A percentile compares a stretch with the other conserved stretches of the same genome.
Conservation (phyloP, 2,329 filamentous ascomycete species). For the Phyllosticta capitalensis region DNA sequence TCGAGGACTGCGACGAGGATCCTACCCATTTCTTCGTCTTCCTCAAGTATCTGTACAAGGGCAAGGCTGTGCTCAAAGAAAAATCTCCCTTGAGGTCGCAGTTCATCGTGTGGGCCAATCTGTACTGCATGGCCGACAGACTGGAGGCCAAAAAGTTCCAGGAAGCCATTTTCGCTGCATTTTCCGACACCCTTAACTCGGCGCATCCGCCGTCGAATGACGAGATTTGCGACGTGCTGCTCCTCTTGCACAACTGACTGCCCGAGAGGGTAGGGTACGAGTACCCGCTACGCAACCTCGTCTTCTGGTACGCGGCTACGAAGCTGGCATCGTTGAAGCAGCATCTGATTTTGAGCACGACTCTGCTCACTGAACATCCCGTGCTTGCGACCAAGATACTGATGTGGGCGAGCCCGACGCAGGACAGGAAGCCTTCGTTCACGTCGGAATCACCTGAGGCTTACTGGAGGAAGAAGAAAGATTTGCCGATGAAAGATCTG, state of each 20-base stretch:
- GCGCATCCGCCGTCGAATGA: neutral
- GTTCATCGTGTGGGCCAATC: neutral
- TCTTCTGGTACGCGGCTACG: neutral
- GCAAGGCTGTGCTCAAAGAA: neutral
- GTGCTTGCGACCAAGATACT: neutral
- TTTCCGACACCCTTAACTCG: neutral
- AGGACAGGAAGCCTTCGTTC: no score
- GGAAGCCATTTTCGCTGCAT: neutral
- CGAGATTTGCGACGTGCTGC: neutral
- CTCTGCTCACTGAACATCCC: neutral
- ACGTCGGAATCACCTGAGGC: no score
- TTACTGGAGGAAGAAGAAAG: no score
- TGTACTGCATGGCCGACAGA: neutral
- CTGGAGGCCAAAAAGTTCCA: neutral
- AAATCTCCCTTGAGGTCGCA: neutral
- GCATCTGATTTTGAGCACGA: neutral
- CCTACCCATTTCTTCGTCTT: neutral
- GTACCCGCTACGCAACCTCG: neutral
- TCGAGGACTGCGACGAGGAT: neutral
- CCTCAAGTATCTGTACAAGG: neutral
- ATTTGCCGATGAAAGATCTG: no score
- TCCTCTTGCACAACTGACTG: neutral
- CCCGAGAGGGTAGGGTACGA: neutral
- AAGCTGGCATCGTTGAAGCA: neutral
- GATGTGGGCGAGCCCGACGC: neutral